Percentiles rank a stretch among this genome's conserved stretches.
phyloP scores from a whole-genome alignment of 352 stramenopile species.

The Phytophthora cactorum region DNA sequence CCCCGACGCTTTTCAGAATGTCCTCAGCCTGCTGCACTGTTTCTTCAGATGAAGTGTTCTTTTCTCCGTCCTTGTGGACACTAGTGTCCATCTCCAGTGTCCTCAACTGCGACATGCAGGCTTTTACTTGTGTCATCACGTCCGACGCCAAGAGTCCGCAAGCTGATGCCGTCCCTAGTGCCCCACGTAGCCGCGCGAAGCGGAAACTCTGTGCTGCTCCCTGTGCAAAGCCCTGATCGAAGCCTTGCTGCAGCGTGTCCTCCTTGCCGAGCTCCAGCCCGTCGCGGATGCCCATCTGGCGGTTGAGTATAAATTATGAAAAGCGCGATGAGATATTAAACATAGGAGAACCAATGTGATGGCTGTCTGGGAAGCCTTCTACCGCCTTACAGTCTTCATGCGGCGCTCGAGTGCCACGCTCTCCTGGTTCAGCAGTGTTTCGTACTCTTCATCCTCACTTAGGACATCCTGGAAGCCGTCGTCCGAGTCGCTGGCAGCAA shows the following conservation, averaged over 20 bases:
- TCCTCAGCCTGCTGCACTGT: conserved; percentile 11
- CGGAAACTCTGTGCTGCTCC: conserved; percentile 47
- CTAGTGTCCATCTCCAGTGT: conserved; percentile 34
- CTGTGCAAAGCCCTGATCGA: conserved; percentile 59
- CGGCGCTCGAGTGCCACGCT: conserved; percentile 58
- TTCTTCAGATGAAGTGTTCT: conserved; percentile 7
- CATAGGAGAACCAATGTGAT: neutral
- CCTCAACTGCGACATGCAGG: conserved; percentile 24
- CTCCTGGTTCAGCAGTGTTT: conserved; percentile 55
- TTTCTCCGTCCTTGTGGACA: conserved; percentile 9
- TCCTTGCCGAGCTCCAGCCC: conserved; percentile 78
- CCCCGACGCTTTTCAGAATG: conserved; percentile 24
- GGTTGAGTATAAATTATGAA: conserved; percentile 19
- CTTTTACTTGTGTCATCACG: conserved; percentile 6
- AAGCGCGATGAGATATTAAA: neutral
- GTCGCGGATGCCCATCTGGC: conserved; percentile 68
- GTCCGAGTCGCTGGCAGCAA: conserved; percentile 34
- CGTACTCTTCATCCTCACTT: conserved; percentile 59
- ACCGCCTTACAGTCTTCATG: conserved; percentile 61
- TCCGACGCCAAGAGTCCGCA: conserved; percentile 29
- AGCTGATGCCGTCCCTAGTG: conserved; percentile 38
- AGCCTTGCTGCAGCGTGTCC: conserved; percentile 71
- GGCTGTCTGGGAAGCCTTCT: neutral
- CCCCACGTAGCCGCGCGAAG: conserved; percentile 56
- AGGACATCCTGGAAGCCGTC: conserved; percentile 74